A percentile compares a stretch with the other conserved stretches of the same genome.
Conservation (phyloP, 148 eudicot genomes). For the Pharnaceum exiguum region DNA sequence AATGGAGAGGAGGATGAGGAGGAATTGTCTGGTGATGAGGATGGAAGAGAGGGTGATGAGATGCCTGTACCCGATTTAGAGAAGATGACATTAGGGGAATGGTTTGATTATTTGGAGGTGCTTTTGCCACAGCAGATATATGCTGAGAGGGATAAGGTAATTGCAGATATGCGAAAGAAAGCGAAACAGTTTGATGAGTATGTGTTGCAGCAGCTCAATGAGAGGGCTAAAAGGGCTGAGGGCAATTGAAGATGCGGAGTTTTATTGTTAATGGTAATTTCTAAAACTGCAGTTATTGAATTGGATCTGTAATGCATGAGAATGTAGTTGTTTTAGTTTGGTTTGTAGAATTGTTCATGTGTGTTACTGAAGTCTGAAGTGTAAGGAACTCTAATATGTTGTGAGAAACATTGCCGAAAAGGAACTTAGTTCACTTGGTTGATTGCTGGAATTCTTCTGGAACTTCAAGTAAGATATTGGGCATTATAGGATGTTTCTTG, state of each 20-base stretch:
- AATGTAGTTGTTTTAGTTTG: too few relatives aligned
- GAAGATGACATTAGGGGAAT: slow-evolving; percentile 69
- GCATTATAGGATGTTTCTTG: too few relatives aligned
- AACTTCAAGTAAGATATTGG: too few relatives aligned
- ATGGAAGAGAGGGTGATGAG: slow-evolving; percentile 5
- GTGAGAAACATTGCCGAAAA: too few relatives aligned
- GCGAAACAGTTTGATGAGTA: slow-evolving; percentile 50
- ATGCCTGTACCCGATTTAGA: slow-evolving; percentile 39
- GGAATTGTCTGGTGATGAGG: neutral
- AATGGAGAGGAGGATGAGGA: slow-evolving; percentile 2
- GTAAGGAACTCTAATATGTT: too few relatives aligned
- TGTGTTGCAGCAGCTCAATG: slow-evolving; percentile 40
- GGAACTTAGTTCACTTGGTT: too few relatives aligned
- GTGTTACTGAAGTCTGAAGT: too few relatives aligned
- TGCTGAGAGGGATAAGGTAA: slow-evolving; percentile 46
- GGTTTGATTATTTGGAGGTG: slow-evolving; percentile 61
- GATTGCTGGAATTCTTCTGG: too few relatives aligned
- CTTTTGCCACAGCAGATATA: slow-evolving; percentile 53
- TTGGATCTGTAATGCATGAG: too few relatives aligned
- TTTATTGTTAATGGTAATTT: neutral
- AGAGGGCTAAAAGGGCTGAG: slow-evolving; percentile 22
- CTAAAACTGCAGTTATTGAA: too few relatives aligned
- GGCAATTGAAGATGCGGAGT: slow-evolving; percentile 4
- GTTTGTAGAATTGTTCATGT: too few relatives aligned
- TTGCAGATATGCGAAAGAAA: slow-evolving; percentile 44